phyloP scores from a whole-genome alignment of 306 rosid species.

The Hippophae gyantsensis region DNA sequence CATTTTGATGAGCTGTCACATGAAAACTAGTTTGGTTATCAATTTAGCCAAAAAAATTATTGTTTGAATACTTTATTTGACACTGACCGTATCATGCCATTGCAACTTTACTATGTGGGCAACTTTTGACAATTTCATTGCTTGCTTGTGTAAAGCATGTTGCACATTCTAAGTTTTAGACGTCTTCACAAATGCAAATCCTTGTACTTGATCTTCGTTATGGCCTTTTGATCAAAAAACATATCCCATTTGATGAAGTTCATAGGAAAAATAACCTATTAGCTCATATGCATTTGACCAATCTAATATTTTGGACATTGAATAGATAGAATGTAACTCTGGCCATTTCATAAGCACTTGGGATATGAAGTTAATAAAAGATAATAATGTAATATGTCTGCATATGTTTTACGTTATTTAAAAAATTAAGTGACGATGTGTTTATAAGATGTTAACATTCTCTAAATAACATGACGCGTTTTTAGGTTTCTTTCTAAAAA shows the following conservation, averaged over 20 bases:
- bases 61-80: conserved; percentile 26
- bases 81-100: conserved; percentile 27
- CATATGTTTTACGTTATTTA: no score
- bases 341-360: background rate
- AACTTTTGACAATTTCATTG: conserved; percentile 9
- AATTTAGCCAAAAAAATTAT: background rate
- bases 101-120: conserved; percentile 26
- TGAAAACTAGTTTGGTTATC: background rate
- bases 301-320: conserved; percentile 1
- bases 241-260: conserved; percentile 27
- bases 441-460: no score
- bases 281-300: background rate
- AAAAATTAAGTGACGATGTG: no score
- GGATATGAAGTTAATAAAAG: background rate
- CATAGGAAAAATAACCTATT: conserved; percentile 6
- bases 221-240: conserved; percentile 6
- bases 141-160: conserved; percentile 21
- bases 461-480: no score
- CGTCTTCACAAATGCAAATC: conserved; percentile 31
- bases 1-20: background rate
- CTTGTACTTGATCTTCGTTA: conserved; percentile 11
- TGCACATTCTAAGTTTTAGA: conserved; percentile 25
- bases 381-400: no score
- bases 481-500: no score
- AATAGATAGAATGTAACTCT: background rate